These are phyloP conservation scores for Amylocystis lapponica DNA, from an alignment of 768 basidiomycete species.

Conservation along the genomic window DNA sequence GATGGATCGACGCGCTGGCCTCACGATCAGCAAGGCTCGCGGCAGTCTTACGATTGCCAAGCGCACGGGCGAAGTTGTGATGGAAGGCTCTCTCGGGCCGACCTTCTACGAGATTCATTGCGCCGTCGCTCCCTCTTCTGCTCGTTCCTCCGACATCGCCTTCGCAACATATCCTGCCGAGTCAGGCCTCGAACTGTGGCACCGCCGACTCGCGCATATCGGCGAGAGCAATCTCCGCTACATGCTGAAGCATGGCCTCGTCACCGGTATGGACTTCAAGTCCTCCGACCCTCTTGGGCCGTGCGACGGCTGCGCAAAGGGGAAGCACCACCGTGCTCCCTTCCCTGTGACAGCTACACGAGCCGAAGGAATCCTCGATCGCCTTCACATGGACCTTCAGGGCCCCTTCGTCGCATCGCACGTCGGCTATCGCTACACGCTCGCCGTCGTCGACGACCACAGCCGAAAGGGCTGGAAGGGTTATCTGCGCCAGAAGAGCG, in stretches of 20 bases:
- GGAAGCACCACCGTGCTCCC: conserved; percentile 19
- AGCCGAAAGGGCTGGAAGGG: neutral
- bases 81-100: no score
- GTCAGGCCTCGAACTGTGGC: conserved; percentile 13
- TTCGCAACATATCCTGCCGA: no score
- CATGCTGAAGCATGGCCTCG: conserved; percentile 8
- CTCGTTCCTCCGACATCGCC: no score
- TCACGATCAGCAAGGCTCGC: no score
- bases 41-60: no score
- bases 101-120: no score
- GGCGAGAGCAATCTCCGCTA: conserved; percentile 6
- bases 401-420: conserved; percentile 5
- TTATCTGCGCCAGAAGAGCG: conserved; percentile 4
- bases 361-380: conserved; percentile 9
- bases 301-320: conserved; percentile 16
- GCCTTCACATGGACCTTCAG: conserved; percentile 23
- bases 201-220: conserved; percentile 18
- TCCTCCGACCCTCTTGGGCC: conserved; percentile 13
- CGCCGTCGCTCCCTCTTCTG: no score
- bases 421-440: conserved; percentile 5
- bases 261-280: conserved; percentile 11
- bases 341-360: conserved; percentile 11
- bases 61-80: no score
- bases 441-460: conserved; percentile 9
- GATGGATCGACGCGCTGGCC: no score